Evolutionary conservation across 257 asterid genomes (phyloP).

Genomic region (Schizonepeta tenuifolia): DNA sequence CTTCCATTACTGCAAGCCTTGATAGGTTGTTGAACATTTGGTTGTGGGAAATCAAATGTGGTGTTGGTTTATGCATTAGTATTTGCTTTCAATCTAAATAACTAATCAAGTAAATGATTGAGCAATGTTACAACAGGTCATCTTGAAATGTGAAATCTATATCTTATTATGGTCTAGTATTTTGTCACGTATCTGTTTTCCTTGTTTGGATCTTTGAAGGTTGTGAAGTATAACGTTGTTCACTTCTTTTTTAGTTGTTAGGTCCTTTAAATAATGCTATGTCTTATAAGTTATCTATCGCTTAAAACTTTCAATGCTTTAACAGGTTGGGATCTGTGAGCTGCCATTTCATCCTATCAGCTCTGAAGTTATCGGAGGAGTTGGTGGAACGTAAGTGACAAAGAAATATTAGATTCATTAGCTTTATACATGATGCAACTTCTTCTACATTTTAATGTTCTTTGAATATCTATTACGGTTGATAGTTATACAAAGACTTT

Average conservation of each 20-base stretch:
- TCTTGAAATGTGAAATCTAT: background rate
- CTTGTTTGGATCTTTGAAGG: background rate
- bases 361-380: slow-evolving; percentile 39
- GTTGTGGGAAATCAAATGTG: background rate
- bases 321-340: slow-evolving; percentile 40
- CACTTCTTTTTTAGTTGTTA: background rate
- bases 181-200: background rate
- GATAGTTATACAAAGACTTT: background rate
- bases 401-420: background rate
- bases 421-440: background rate
- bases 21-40: background rate
- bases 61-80: slow-evolving; percentile 5
- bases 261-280: background rate
- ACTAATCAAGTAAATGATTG: background rate
- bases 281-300: background rate
- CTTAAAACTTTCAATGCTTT: background rate
- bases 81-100: background rate
- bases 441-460: background rate
- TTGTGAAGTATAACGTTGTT: background rate
- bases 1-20: slow-evolving; percentile 1
- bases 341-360: slow-evolving; percentile 39
- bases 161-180: background rate
- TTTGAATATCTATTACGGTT: background rate
- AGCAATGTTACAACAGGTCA: background rate
- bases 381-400: slow-evolving; percentile 38